Percentiles rank a stretch among this genome's conserved stretches.
phyloP scores from a whole-genome alignment of 192 early-diverging fungal species.

The Mortierella claussenii region DNA sequence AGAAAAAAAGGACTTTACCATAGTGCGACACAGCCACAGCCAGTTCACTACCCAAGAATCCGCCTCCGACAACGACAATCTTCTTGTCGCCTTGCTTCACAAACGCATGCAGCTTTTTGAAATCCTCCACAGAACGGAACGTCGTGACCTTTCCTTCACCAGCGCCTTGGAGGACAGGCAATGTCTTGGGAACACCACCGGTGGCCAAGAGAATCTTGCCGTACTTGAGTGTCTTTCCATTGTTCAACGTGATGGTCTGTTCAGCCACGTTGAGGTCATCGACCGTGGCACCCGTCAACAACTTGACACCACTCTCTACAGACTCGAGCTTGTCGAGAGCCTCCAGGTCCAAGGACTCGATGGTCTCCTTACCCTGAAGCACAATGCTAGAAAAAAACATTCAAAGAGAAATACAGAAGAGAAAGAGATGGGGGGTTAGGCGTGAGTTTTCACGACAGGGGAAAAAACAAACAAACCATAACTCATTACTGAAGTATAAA shows the following conservation, averaged over 20 bases:
- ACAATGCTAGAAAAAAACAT: constrained; percentile 40
- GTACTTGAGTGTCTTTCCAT: constrained; percentile 63
- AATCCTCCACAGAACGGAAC: constrained; percentile 69
- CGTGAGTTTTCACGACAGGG: too few species aligned
- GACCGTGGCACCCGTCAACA: constrained; percentile 59
- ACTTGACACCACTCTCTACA: constrained; percentile 55
- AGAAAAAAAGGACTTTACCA: constrained; percentile 21
- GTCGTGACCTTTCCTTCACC: constrained; percentile 56
- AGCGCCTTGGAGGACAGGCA: constrained; percentile 49
- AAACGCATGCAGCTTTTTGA: constrained; percentile 52
- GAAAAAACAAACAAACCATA: too few species aligned
- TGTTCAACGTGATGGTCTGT: constrained; percentile 61
- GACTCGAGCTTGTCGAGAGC: constrained; percentile 53
- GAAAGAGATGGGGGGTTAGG: too few species aligned
- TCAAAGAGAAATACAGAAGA: too few species aligned
- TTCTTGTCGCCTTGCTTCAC: constrained; percentile 53
- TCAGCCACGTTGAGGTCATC: constrained; percentile 60
- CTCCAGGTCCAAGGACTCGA: constrained; percentile 53
- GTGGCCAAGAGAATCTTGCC: constrained; percentile 67
- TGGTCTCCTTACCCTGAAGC: constrained; percentile 56
- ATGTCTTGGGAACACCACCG: constrained; percentile 66
- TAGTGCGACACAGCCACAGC: constrained; percentile 64
- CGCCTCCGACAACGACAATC: constrained; percentile 70
- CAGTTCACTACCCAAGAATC: constrained; percentile 74
- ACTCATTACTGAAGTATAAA: too few species aligned